Evolutionary conservation across 257 asterid species (phyloP).

Genomic region (Parsonsia alboflavescens): DNA sequence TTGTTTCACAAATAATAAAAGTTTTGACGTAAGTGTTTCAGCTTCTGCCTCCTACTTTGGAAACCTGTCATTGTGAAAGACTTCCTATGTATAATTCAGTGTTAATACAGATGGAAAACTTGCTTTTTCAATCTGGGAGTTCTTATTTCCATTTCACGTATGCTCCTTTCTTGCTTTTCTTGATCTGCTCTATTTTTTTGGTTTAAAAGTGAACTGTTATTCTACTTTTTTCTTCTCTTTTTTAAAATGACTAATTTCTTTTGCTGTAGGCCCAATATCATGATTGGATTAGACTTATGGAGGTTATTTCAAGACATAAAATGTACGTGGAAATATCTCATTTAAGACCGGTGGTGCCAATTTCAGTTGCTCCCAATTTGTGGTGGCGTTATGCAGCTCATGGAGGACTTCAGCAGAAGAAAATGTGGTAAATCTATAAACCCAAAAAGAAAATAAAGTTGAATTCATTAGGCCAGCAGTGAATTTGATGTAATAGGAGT

Average conservation of each 20-base stretch:
- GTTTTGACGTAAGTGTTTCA: neutral
- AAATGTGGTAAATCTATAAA: constrained; percentile 58
- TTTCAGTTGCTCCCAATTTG: constrained; percentile 46
- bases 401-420: constrained; percentile 84
- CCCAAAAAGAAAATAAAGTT: neutral
- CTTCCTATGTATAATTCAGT: neutral
- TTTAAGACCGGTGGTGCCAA: constrained; percentile 80
- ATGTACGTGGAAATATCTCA: constrained; percentile 73
- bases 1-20: neutral
- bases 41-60: neutral
- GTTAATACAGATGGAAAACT: neutral
- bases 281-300: constrained; percentile 98
- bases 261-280: constrained; percentile 85
- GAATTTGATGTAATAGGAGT: neutral
- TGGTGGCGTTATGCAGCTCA: constrained; percentile 99
- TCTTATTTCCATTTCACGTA: neutral
- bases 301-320: constrained; percentile 80
- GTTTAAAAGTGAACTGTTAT: neutral
- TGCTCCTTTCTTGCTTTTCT: neutral
- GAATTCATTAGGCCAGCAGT: neutral
- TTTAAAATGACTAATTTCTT: neutral
- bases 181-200: neutral
- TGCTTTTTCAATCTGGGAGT: neutral
- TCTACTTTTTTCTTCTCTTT: neutral
- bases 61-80: neutral